A percentile compares a stretch with the other conserved stretches of the same genome.
These are phyloP conservation scores for Arthrobotrys pseudoclavata DNA, from an alignment of 2,329 filamentous ascomycete species.

Conservation along the genomic window DNA sequence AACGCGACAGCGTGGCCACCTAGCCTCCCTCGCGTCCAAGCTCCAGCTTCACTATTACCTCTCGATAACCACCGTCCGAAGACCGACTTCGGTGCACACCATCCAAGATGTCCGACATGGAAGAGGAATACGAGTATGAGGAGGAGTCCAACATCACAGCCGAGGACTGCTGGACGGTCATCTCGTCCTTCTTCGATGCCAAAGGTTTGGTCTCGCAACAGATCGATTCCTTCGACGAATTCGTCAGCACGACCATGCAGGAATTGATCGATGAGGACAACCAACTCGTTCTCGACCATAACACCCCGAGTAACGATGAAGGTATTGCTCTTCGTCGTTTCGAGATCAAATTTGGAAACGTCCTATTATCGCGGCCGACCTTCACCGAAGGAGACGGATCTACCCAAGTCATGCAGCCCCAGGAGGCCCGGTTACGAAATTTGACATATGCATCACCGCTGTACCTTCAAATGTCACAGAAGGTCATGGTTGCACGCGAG, in stretches of 20 bases:
- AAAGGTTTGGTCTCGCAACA: slow-evolving; percentile 98
- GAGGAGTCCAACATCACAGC: slow-evolving; percentile 77
- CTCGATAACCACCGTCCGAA: slow-evolving; percentile 6
- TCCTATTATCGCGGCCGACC: slow-evolving; percentile 88
- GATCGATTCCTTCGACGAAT: slow-evolving; percentile 98
- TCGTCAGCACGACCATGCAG: slow-evolving; percentile 92
- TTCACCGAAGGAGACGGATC: slow-evolving; percentile 94
- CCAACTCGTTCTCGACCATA: slow-evolving; percentile 91
- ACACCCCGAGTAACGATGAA: slow-evolving; percentile 80
- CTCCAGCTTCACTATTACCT: slow-evolving; percentile 16
- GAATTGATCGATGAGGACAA: slow-evolving; percentile 94
- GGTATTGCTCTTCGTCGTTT: slow-evolving; percentile 90
- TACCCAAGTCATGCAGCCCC: slow-evolving; percentile 86
- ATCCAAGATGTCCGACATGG: slow-evolving; percentile 55
- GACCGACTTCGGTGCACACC: slow-evolving; percentile 4
- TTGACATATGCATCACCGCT: slow-evolving; percentile 94
- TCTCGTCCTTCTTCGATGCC: slow-evolving; percentile 94
- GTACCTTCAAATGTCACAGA: slow-evolving; percentile 88
- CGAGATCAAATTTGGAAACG: slow-evolving; percentile 92
- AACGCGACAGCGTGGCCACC: slow-evolving; percentile 51
- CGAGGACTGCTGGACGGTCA: slow-evolving; percentile 98
- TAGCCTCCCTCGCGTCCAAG: slow-evolving; percentile 39
- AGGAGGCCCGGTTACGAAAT: slow-evolving; percentile 95
- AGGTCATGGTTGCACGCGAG: slow-evolving; percentile 77
- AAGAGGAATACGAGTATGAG: slow-evolving; percentile 58